Percentiles rank a stretch among this genome's conserved stretches.
Conservation (phyloP, 352 stramenopile genomes). For the Pythium monospermum region DNA sequence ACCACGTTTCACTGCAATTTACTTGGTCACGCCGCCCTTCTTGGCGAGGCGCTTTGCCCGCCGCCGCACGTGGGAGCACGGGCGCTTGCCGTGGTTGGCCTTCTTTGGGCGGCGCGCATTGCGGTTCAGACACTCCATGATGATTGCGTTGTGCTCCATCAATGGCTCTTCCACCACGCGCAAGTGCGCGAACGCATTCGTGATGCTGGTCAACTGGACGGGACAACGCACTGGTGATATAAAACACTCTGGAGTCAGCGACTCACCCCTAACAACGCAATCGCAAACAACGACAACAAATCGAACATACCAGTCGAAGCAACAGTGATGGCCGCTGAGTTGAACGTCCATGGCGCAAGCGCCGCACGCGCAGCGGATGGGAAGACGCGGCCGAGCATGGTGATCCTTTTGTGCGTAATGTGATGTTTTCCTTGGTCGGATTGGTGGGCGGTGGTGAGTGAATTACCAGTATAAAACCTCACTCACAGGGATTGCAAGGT, state of each 20-base stretch:
- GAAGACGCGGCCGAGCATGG: conserved; percentile 25
- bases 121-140: conserved; percentile 79
- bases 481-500: neutral
- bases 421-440: conserved; percentile 1
- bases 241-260: too few species aligned
- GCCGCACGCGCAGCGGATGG: conserved; percentile 22
- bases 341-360: conserved; percentile 17
- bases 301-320: too few species aligned
- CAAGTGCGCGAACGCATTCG: conserved; percentile 32
- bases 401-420: neutral
- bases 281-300: neutral
- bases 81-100: conserved; percentile 85
- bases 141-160: conserved; percentile 30
- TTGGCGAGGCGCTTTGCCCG: conserved; percentile 72
- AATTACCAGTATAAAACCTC: conserved; percentile 18
- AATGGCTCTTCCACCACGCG: conserved; percentile 43
- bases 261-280: too few species aligned
- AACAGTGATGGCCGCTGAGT: conserved; percentile 6
- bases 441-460: conserved; percentile 6
- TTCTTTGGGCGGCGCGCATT: conserved; percentile 83
- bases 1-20: too few species aligned
- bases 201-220: conserved; percentile 17
- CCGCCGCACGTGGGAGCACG: conserved; percentile 75
- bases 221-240: too few species aligned
- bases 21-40: conserved; percentile 17